Conservation (phyloP, 148 eudicot genomes). For the Vaccinium vitisidaea region DNA sequence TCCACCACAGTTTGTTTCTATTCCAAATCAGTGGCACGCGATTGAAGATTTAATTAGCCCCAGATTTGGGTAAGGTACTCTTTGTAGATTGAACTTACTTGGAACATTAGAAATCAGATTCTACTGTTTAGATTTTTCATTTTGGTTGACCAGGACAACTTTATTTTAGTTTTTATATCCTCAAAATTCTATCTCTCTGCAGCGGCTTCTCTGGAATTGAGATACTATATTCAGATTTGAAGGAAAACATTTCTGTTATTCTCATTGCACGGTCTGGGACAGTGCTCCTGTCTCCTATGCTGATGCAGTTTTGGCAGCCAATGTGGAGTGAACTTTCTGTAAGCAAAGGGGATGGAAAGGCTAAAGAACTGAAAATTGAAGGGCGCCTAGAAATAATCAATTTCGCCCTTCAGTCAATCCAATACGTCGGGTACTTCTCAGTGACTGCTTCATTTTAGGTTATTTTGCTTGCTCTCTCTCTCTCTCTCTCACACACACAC, state of each 20-base stretch:
- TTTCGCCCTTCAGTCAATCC: constrained; percentile 70
- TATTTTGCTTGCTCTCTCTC: neutral
- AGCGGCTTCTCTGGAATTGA: constrained; percentile 78
- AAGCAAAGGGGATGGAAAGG: constrained; percentile 32
- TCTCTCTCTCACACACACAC: too few relatives aligned
- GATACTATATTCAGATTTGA: constrained; percentile 59
- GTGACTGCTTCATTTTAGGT: neutral
- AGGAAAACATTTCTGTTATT: constrained; percentile 61
- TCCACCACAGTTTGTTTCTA: constrained; percentile 86
- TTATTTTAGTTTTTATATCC: constrained; percentile 4
- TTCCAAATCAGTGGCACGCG: constrained; percentile 62
- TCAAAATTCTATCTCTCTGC: constrained; percentile 16
- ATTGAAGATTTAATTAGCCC: constrained; percentile 72
- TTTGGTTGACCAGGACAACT: neutral
- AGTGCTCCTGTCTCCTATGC: constrained; percentile 61
- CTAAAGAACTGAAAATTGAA: constrained; percentile 40
- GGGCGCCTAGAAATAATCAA: constrained; percentile 79
- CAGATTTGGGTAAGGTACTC: constrained; percentile 53
- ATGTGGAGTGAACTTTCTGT: constrained; percentile 52
- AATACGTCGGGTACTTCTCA: constrained; percentile 70
- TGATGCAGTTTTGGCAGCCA: constrained; percentile 78
- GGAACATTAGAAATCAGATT: neutral
- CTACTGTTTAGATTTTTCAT: neutral
- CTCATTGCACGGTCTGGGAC: constrained; percentile 58
- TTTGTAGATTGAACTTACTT: constrained; percentile 3